Conservation (phyloP, 108 stramenopile species). For the Stephanodiscus triporus region DNA sequence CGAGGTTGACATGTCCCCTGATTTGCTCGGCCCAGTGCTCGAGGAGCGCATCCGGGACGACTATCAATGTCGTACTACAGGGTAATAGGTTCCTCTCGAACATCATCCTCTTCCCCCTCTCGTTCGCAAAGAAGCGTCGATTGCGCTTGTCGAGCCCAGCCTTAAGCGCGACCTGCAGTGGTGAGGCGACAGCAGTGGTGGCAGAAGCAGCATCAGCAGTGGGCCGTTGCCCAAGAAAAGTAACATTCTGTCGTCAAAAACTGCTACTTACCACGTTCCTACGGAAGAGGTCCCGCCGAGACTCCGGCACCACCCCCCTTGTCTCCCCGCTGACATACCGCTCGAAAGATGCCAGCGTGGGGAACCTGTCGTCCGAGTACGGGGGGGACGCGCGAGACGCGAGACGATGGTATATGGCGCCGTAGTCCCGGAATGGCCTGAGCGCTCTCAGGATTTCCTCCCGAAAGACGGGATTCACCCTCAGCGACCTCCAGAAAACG, state of each 20-base stretch:
- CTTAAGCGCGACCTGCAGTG: constrained; percentile 37
- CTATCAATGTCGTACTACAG: constrained; percentile 61
- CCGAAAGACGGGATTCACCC: constrained; percentile 34
- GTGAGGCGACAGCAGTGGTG: too few relatives aligned
- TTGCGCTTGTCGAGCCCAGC: constrained; percentile 56
- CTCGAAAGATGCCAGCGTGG: constrained; percentile 43
- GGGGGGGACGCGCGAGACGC: constrained; percentile 32
- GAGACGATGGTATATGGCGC: constrained; percentile 3
- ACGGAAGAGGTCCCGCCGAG: constrained; percentile 44
- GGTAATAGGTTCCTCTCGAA: constrained; percentile 64
- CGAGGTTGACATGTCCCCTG: constrained; percentile 52
- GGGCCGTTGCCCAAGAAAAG: too few relatives aligned
- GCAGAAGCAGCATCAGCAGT: too few relatives aligned
- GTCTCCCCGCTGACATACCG: constrained; percentile 25
- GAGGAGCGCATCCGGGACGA: constrained; percentile 77
- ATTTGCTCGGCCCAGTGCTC: constrained; percentile 84
- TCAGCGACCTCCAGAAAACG: constrained; percentile 41
- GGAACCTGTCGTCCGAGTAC: constrained; percentile 41
- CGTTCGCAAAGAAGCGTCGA: constrained; percentile 36
- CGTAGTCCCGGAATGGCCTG: constrained; percentile 29
- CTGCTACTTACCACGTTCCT: constrained; percentile 48
- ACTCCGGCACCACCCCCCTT: neutral
- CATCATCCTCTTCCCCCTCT: constrained; percentile 36
- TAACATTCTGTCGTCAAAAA: too few relatives aligned
- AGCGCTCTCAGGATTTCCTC: constrained; percentile 32